Conservation (phyloP, 345 rosid species). For the Bruguiera parviflora region DNA sequence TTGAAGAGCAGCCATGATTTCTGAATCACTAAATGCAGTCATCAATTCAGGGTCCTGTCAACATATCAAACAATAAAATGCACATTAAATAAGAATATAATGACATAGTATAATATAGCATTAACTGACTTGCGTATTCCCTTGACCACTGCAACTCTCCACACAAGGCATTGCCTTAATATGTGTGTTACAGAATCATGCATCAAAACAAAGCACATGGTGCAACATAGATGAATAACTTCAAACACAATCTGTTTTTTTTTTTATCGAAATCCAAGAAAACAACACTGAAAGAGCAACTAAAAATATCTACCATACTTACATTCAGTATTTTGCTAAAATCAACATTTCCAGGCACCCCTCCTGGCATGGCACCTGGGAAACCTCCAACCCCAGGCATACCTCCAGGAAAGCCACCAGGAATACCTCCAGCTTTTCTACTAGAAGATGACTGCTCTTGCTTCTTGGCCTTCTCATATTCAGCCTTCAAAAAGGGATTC, state of each 20-base stretch:
- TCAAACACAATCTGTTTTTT: too few relatives aligned
- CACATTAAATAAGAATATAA: too few relatives aligned
- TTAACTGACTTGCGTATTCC: neutral
- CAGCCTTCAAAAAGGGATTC: slow-evolving; percentile 52
- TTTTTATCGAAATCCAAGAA: too few relatives aligned
- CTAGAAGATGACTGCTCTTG: slow-evolving; percentile 83
- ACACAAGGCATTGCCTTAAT: too few relatives aligned
- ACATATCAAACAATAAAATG: slow-evolving; percentile 4
- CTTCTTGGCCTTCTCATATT: slow-evolving; percentile 89
- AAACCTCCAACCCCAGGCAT: slow-evolving; percentile 52
- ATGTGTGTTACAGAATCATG: neutral
- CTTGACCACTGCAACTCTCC: too few relatives aligned
- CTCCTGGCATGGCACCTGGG: slow-evolving; percentile 38
- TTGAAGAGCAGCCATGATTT: slow-evolving; percentile 96
- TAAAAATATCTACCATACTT: slow-evolving; percentile 24
- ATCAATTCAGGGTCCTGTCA: slow-evolving; percentile 90
- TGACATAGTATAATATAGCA: neutral
- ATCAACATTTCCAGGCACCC: slow-evolving; percentile 83
- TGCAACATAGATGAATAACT: neutral
- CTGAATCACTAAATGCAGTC: slow-evolving; percentile 92
- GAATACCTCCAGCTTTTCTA: slow-evolving; percentile 58
- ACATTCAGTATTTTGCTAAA: slow-evolving; percentile 85
- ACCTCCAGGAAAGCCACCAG: slow-evolving; percentile 48
- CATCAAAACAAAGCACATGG: neutral
- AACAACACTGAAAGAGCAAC: neutral